A percentile compares a stretch with the other conserved stretches of the same genome.
phyloP scores from a whole-genome alignment of 805 yeast genomes.

The Zygotorulaspora danielsina region DNA sequence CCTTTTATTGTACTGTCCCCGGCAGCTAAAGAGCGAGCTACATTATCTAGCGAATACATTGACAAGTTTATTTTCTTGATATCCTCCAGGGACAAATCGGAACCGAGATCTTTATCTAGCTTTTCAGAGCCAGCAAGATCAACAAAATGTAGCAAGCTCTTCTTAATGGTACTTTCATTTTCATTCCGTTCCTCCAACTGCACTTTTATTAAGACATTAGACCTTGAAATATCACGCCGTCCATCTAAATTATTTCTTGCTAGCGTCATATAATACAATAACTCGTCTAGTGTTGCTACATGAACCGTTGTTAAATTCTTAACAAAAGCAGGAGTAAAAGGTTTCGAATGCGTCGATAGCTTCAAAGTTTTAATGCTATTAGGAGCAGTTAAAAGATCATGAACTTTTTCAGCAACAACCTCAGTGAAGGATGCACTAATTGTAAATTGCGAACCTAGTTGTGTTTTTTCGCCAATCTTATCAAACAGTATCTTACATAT shows the following conservation, averaged over 20 bases:
- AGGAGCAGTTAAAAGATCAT: slow-evolving; percentile 57
- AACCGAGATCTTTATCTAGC: slow-evolving; percentile 43
- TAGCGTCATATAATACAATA: slow-evolving; percentile 50
- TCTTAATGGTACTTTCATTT: slow-evolving; percentile 30
- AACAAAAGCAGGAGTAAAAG: slow-evolving; percentile 55
- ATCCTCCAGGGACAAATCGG: slow-evolving; percentile 72
- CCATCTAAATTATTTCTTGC: slow-evolving; percentile 57
- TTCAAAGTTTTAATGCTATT: slow-evolving; percentile 31
- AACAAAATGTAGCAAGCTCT: slow-evolving; percentile 65
- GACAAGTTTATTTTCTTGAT: slow-evolving; percentile 81
- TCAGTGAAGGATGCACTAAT: slow-evolving; percentile 75
- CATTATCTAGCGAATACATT: slow-evolving; percentile 72
- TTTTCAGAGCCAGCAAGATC: slow-evolving; percentile 83
- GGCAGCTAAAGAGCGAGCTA: slow-evolving; percentile 65
- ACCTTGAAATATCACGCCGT: slow-evolving; percentile 68
- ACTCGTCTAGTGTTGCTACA: slow-evolving; percentile 56
- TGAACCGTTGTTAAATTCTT: slow-evolving; percentile 61
- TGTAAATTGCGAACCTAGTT: slow-evolving; percentile 49
- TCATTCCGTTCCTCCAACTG: slow-evolving; percentile 57
- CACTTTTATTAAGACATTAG: slow-evolving; percentile 75
- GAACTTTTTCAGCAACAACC: slow-evolving; percentile 70
- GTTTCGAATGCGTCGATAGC: slow-evolving; percentile 25
- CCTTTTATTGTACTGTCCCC: slow-evolving; percentile 34
- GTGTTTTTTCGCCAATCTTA: slow-evolving; percentile 43
- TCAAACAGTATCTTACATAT: slow-evolving; percentile 62